Evolutionary conservation across 306 rosid species (phyloP), one percentile per base, ranked within the genome.

Genomic region (Gleditsia sinensis): DNA sequence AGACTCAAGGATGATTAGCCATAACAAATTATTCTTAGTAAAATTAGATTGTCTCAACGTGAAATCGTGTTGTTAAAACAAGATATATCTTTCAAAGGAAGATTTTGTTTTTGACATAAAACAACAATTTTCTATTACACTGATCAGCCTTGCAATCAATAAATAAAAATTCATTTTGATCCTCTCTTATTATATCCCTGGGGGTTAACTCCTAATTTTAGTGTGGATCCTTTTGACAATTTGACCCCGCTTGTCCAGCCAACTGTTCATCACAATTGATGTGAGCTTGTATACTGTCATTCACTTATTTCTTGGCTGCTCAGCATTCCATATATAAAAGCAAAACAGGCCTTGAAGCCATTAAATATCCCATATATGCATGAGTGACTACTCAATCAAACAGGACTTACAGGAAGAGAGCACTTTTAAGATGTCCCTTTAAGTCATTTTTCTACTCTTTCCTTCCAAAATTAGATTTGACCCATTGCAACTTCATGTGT

Each of bases 61-160:
- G 62, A 28, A 69, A 79, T 51, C 36, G 17, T 27, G 2, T 45
- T 55, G 64, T 36, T 20, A 48, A 70, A 70, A 61, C 28, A 49
- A 37, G 28, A 0, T 48, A 58, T 54, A 23, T 43, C 19, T 39
- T 23, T 23, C 16, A 27, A n/a, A 17, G 42, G 48, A 27, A 30
- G 59, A 14, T 20, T 32, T 21, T 6, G 6, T 39, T 50, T 51
- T 69, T 11, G 20, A 30, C 42, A 39, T 20, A 17, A 30, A 57
- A 66, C 10, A 40, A 37, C n/a, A 49, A 17, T 57, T 48, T 24
- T 59, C 21, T 1, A 67, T 7, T 50, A 67, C 60, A 69, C 67
- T 64, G 57, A 27, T 59, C 80, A 67, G 46, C 51, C 36, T 20
- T 66, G 71, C 81, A 70, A 21, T 27, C 27, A 13, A 54, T 59